These are phyloP conservation scores for Solanum bukasovii DNA, from an alignment of 257 asterid genomes.

Conservation along the genomic window DNA sequence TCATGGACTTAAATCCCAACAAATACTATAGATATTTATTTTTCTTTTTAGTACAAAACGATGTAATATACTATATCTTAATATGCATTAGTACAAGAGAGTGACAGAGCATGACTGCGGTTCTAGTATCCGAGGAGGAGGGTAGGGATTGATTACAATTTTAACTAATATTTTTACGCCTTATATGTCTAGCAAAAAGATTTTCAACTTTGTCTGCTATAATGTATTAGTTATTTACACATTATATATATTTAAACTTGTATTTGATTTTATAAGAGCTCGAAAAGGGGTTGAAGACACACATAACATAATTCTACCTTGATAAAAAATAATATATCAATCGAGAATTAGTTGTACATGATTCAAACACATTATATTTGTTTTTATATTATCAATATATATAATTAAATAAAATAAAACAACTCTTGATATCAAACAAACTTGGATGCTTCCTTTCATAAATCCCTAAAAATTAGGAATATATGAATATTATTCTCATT, in stretches of 20 bases:
- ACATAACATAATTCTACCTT: background rate
- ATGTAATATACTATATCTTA: no score
- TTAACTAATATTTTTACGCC: no score
- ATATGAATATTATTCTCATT: slow-evolving; percentile 3
- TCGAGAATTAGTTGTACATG: background rate
- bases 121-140: no score
- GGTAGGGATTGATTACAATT: no score
- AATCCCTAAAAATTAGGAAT: background rate
- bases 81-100: no score
- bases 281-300: background rate
- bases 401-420: background rate
- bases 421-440: background rate
- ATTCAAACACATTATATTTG: background rate
- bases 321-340: background rate
- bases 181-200: background rate
- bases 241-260: background rate
- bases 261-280: no score
- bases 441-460: background rate
- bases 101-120: no score
- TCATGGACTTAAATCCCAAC: background rate
- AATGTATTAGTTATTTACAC: background rate
- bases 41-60: no score
- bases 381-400: background rate
- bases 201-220: background rate
- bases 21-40: no score